A percentile compares a stretch with the other conserved stretches of the same genome.
These are phyloP conservation scores for Lagenaria siceraria DNA, from an alignment of 306 rosid genomes.

Conservation along the genomic window DNA sequence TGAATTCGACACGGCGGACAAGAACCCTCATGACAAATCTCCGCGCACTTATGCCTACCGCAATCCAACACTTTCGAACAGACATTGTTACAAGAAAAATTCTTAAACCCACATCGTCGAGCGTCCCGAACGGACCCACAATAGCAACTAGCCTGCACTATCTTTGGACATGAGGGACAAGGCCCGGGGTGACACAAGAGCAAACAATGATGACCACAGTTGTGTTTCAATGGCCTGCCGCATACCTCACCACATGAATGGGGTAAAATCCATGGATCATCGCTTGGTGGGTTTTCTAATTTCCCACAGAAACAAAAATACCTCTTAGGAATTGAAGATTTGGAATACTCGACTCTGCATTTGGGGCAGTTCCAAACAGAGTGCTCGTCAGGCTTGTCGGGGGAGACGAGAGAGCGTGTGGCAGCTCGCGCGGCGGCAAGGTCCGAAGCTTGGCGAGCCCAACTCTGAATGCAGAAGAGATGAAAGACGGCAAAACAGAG, in stretches of 20 bases:
- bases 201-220: constrained; percentile 71
- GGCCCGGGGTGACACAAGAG: constrained; percentile 93
- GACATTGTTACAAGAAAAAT: constrained; percentile 40
- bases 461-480: constrained; percentile 78
- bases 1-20: constrained; percentile 61
- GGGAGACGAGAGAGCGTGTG: constrained; percentile 56
- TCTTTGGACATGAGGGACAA: constrained; percentile 83
- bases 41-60: constrained; percentile 43
- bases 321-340: constrained; percentile 49
- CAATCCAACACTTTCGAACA: constrained; percentile 58
- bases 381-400: constrained; percentile 28
- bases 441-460: constrained; percentile 81
- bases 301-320: constrained; percentile 78
- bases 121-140: constrained; percentile 54
- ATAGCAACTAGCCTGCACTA: constrained; percentile 57
- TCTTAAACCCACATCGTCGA: constrained; percentile 69
- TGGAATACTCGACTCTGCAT: constrained; percentile 58
- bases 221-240: constrained; percentile 48
- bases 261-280: constrained; percentile 88
- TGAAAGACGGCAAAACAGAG: constrained; percentile 89
- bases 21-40: constrained; percentile 52
- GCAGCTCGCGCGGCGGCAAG: constrained; percentile 60
- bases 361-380: constrained; percentile 91
- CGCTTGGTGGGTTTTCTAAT: constrained; percentile 58
- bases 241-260: constrained; percentile 93